These are phyloP conservation scores for Alternaria longipes DNA, from an alignment of 2,329 filamentous ascomycete species.

Conservation along the genomic window DNA sequence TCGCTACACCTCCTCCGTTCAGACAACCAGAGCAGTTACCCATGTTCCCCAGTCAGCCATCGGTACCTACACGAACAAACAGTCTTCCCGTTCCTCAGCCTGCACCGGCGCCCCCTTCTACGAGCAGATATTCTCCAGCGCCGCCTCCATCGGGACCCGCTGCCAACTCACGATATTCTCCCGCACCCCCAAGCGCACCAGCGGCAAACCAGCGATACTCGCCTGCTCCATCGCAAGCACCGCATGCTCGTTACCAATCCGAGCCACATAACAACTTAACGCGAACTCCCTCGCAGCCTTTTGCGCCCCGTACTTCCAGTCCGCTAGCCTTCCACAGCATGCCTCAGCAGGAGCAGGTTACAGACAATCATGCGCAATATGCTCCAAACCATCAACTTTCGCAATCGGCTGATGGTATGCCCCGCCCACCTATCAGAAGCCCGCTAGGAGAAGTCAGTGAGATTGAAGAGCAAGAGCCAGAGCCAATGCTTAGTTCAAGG, in stretches of 20 bases:
- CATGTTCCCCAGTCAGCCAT: constrained; percentile 47
- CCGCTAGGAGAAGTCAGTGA: constrained; percentile 48
- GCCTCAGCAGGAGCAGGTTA: constrained; percentile 37
- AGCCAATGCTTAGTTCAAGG: constrained; percentile 21
- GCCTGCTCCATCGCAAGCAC: constrained; percentile 44
- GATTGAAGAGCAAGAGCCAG: constrained; percentile 39
- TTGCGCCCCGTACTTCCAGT: constrained; percentile 71
- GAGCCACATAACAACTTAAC: constrained; percentile 45
- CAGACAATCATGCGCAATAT: constrained; percentile 19
- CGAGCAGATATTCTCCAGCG: constrained; percentile 43
- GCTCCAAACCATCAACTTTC: constrained; percentile 36
- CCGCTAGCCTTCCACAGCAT: constrained; percentile 64
- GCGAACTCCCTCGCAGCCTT: constrained; percentile 59
- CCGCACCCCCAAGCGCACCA: constrained; percentile 47
- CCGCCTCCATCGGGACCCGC: constrained; percentile 44
- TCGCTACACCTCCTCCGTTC: constrained; percentile 38
- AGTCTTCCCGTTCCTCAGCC: constrained; percentile 45
- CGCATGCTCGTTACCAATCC: constrained; percentile 51
- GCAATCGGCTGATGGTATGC: constrained; percentile 39
- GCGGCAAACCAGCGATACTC: constrained; percentile 53
- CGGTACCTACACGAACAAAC: constrained; percentile 42
- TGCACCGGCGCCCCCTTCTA: constrained; percentile 33
- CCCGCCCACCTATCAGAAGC: constrained; percentile 37
- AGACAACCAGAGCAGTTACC: constrained; percentile 55
- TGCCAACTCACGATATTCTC: constrained; percentile 48